Base-by-base conservation (phyloP, 306 rosid genomes). In the cucumber (Cucumis sativus) region DNA sequence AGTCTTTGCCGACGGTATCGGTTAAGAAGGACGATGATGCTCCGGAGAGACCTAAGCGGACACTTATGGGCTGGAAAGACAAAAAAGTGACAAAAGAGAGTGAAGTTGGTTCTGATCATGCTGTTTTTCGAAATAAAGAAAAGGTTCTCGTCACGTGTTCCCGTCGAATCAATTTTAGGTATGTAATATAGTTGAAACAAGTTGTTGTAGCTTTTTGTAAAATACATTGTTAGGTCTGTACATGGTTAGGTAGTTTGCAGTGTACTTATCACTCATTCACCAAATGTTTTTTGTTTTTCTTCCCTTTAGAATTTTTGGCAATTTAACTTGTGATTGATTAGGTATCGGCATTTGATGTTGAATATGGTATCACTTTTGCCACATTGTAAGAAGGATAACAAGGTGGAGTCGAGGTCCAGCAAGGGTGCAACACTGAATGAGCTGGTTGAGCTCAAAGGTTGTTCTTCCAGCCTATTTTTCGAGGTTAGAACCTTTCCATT, bases 331-430 rank as follows among this genome's bases (percentile, higher is more conserved):
- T 49, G 76, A 21, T 74, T 63, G 70, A 64, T 75, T 13, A 92
- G 99, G 88, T 90, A 92, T 82, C 97, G 99, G 23, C 99, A 96
- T 85, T 82, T 96, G 84, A 92, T 96, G 99, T 85, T 92, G 92
- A 96, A 96, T 77, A 16, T 96, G 82, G 98, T 91, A 62, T 90
- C 96, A 11, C 87, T 96, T 67, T 78, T 96, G 83, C 99, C 99
- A 20, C 99, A 96, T 55, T 87, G 90, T 80, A 96, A 96, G 89
- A 96, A 89, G 93, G 99, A 96, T 77, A 96, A 82, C 86, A 96
- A 96, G 88, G 92, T 96, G 30, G 99, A 96, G 83, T 88, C 98
- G 2, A 92, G 85, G 85, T 88, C 89, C 61, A 92, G 89, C 51
- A 95, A 96, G 62, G 97, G 98, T 8, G 89, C 96, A 17, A 89